phyloP scores from a whole-genome alignment of 2,329 filamentous ascomycete genomes.

The Diaporthe citriasiana region DNA sequence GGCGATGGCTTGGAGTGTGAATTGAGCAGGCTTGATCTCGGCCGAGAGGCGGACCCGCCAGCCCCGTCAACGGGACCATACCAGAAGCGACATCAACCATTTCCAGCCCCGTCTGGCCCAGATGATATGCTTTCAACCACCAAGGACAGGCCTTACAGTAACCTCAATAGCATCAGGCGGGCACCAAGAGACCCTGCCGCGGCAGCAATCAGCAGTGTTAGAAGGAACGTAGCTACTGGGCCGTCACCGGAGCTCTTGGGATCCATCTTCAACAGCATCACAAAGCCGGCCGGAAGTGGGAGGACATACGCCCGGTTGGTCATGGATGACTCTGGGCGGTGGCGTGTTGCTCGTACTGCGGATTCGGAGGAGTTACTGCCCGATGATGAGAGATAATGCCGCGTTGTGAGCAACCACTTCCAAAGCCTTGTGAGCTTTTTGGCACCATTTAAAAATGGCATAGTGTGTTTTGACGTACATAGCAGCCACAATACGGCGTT shows the following conservation, averaged over 20 bases:
- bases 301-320: conserved; percentile 25
- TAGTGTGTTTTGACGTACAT: neutral
- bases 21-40: conserved; percentile 36
- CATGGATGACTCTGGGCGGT: conserved; percentile 37
- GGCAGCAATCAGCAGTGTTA: neutral
- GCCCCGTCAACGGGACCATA: neutral
- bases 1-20: conserved; percentile 10
- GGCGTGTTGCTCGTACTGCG: conserved; percentile 28
- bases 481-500: neutral
- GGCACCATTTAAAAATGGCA: neutral
- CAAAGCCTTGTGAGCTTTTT: no score
- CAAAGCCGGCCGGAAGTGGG: neutral
- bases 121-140: neutral
- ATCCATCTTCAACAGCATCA: conserved; percentile 27
- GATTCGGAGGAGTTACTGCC: conserved; percentile 1
- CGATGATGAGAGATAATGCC: conserved; percentile 8
- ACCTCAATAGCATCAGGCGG: neutral
- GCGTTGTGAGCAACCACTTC: neutral
- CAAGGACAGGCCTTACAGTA: neutral
- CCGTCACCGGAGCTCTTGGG: conserved; percentile 26
- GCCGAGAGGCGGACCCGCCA: neutral
- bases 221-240: neutral
- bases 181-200: neutral
- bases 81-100: neutral
- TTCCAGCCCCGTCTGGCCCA: neutral